Evolutionary conservation across 441 rosid genomes (phyloP).

Genomic region (Jatropha podagrica): DNA sequence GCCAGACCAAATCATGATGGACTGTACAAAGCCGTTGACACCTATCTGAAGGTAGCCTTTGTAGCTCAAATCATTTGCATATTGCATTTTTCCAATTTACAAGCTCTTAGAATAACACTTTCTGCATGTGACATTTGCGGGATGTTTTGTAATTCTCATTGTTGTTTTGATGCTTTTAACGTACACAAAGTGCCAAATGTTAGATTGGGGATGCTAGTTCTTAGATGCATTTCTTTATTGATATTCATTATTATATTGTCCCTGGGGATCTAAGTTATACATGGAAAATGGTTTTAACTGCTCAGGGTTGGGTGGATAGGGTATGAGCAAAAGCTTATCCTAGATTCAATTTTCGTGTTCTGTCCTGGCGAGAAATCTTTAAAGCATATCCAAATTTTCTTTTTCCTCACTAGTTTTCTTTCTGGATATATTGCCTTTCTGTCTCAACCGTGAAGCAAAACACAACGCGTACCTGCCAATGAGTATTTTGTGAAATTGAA

Average conservation of each 20-base stretch:
- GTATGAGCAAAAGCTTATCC: neutral
- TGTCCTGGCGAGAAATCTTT: neutral
- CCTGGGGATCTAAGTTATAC: neutral
- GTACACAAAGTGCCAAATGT: neutral
- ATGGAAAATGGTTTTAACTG: neutral
- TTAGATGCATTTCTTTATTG: neutral
- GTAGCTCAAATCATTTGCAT: neutral
- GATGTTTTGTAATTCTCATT: neutral
- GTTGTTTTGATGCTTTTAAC: neutral
- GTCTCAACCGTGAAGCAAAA: neutral
- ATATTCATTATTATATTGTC: neutral
- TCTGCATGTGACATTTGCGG: too few relatives aligned
- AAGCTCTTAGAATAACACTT: neutral
- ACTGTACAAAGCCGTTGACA: conserved; percentile 83
- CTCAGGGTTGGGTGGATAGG: neutral
- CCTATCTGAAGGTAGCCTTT: conserved; percentile 66
- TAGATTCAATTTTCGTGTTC: neutral
- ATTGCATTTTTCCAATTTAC: neutral
- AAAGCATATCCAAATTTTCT: neutral
- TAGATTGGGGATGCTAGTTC: neutral
- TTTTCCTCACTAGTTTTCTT: neutral
- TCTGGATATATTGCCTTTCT: neutral
- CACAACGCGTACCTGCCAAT: neutral
- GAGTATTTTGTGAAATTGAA: neutral
- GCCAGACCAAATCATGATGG: conserved; percentile 81